Percentiles rank a stretch among this genome's conserved stretches.
Evolutionary conservation across 163 green algal genomes (phyloP).

Genomic region (Chlorella variabilis): DNA sequence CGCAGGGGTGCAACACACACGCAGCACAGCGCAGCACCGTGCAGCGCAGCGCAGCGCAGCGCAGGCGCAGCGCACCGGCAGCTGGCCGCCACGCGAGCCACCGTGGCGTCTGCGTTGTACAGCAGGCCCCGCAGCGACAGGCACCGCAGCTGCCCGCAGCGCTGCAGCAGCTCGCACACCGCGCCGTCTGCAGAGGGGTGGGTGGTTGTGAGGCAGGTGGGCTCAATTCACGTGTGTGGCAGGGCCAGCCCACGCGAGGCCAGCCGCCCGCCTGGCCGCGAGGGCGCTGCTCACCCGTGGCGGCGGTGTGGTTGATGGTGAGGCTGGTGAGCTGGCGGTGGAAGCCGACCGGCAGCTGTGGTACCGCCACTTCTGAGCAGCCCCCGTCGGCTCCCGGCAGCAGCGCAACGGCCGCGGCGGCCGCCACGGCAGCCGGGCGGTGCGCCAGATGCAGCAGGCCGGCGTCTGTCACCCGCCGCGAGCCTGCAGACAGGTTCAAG

Average conservation of each 20-base stretch:
- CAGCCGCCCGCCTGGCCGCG: too few relatives aligned
- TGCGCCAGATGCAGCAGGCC: constrained; percentile 8
- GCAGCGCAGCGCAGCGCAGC: background rate
- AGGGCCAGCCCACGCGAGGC: too few relatives aligned
- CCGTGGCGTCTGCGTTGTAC: constrained; percentile 24
- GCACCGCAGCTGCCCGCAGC: constrained; percentile 13
- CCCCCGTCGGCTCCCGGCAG: background rate
- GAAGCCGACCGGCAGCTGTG: background rate
- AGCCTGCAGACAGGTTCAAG: constrained; percentile 11
- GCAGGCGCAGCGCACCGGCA: constrained; percentile 3
- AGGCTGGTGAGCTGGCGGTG: constrained; percentile 6
- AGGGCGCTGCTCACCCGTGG: background rate
- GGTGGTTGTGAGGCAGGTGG: constrained; percentile 16
- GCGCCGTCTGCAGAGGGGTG: constrained; percentile 26
- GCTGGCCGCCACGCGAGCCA: background rate
- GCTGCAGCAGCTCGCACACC: constrained; percentile 12
- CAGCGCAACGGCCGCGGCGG: background rate
- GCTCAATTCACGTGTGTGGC: too few relatives aligned
- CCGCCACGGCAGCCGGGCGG: background rate
- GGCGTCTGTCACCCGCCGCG: constrained; percentile 21
- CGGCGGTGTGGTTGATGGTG: constrained; percentile 31
- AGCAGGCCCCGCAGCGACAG: constrained; percentile 35
- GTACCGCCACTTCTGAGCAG: background rate
- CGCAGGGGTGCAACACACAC: background rate
- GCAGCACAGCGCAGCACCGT: background rate